Conservation (phyloP, 192 early-diverging fungal genomes). For the Coemansia sp. region DNA sequence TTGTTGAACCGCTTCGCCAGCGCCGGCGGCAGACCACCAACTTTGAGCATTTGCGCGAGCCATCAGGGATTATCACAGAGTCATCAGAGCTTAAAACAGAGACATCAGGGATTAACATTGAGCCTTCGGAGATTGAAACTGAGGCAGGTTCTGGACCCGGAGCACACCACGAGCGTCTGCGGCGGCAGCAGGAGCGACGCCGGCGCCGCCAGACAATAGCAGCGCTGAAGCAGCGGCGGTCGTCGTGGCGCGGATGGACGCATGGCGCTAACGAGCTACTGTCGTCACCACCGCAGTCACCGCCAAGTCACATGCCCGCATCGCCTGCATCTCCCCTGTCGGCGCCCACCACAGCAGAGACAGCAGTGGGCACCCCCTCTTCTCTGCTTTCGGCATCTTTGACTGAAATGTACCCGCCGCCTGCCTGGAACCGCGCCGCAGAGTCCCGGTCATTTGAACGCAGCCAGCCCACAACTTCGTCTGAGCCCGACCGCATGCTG, state of each 20-base stretch:
- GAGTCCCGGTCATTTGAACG: conserved; percentile 3
- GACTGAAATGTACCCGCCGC: conserved; percentile 26
- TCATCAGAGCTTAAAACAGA: background rate
- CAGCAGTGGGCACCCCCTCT: background rate
- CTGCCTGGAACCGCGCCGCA: conserved; percentile 12
- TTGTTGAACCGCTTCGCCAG: background rate
- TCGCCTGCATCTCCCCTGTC: background rate
- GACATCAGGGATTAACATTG: background rate
- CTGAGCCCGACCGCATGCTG: background rate
- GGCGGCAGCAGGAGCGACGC: conserved; percentile 47
- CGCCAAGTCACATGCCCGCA: conserved; percentile 4
- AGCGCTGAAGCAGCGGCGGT: conserved; percentile 42
- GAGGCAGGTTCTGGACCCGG: conserved; percentile 4
- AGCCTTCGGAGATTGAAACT: background rate
- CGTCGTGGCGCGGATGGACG: conserved; percentile 52
- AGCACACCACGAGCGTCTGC: conserved; percentile 36
- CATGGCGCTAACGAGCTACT: conserved; percentile 2
- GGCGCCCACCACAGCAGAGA: conserved; percentile 6
- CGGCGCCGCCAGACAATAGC: conserved; percentile 43
- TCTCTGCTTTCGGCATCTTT: conserved; percentile 2
- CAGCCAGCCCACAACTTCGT: conserved; percentile 5
- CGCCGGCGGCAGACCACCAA: conserved; percentile 23
- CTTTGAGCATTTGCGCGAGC: conserved; percentile 3
- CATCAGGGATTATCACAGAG: background rate
- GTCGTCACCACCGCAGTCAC: conserved; percentile 31